These are phyloP conservation scores for Achaetomium macrosporum DNA, from an alignment of 2,329 filamentous ascomycete genomes.

Conservation along the genomic window DNA sequence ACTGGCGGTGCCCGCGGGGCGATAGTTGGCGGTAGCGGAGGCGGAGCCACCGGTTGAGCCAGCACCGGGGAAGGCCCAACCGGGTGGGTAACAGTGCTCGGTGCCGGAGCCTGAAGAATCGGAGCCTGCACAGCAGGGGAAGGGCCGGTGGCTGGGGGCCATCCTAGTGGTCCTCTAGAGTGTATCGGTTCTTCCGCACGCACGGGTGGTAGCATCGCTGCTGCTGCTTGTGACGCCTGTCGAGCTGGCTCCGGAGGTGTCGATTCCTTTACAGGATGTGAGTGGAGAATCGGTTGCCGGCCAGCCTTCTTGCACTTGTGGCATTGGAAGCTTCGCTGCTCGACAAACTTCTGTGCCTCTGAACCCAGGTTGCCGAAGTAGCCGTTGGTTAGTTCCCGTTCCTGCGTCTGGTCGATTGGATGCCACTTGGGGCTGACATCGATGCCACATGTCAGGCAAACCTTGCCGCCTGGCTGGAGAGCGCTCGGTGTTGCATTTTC, in stretches of 20 bases:
- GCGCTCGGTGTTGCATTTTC: conserved; percentile 25
- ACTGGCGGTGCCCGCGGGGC: conserved; percentile 30
- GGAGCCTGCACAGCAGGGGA: conserved; percentile 19
- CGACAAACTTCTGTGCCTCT: conserved; percentile 54
- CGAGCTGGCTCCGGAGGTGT: conserved; percentile 24
- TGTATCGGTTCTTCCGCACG: conserved; percentile 18
- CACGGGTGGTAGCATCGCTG: conserved; percentile 15
- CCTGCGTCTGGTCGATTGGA: conserved; percentile 48
- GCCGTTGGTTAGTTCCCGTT: conserved; percentile 48
- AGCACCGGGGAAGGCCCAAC: conserved; percentile 20
- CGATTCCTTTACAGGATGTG: conserved; percentile 25
- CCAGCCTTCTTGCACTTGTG: conserved; percentile 64
- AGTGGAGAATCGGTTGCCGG: conserved; percentile 37
- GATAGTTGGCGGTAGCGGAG: conserved; percentile 26
- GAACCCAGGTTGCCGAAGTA: conserved; percentile 45
- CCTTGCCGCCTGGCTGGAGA: conserved; percentile 42
- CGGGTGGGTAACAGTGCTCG: conserved; percentile 17
- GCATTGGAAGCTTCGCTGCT: conserved; percentile 62
- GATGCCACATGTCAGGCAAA: conserved; percentile 59
- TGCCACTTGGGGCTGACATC: conserved; percentile 74
- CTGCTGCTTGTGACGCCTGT: conserved; percentile 19
- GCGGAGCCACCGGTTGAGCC: conserved; percentile 19
- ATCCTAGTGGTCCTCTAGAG: conserved; percentile 14
- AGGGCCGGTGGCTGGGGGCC: conserved; percentile 14
- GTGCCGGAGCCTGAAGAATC: conserved; percentile 29